Base-by-base conservation (phyloP, 2,329 filamentous ascomycete species). In the Sclerotinia sclerotiorum region DNA sequence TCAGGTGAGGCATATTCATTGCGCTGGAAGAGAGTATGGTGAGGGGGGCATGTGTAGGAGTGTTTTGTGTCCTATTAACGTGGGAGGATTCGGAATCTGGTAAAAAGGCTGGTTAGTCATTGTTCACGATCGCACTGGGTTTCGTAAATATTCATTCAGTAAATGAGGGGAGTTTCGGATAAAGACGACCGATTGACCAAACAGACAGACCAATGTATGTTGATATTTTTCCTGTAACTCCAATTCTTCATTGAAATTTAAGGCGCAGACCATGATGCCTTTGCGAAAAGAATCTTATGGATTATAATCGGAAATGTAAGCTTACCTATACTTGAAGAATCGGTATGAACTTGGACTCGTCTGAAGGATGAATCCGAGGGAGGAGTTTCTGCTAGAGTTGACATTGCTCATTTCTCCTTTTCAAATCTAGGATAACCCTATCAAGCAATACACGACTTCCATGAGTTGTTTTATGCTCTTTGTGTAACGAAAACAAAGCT, bases 1-100 rank as follows among this genome's bases (percentile, higher is more conserved):
- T 63, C 7, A 67, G 39, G 21, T 67, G 71, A 69, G 72, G 54
- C 56, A 71, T 67, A 64, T 77, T 77, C 75, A 78, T 76, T 61
- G 72, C 70, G 71, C 70, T 74, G 24, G 68, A 63, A 48, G 65
- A 67, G 21, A 67, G 65, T 29, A 44, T 67, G 48, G 46, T 39
- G 58, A 67, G 65, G 24, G 65, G 65, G 15, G 58, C 56, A 67
- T 67, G 65, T 42, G 57, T 27, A 67, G 65, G 65, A 48, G 39
- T 17, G 24, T 13, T 46, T 46, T 51, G 32, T 32, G n/a, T 27
- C 57, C 48, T 67, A 62, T 48, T 29, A 35, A 52, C 24, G 35
- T 63, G 56, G 35, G 56, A 32, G 49, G 35, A 29, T 10, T 67
- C 56, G 56, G 17, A 62, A 63, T 63, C 65, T 67, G 57, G 49